Percentiles rank a stretch among this genome's conserved stretches.
These are phyloP conservation scores for Penicillium sp. DNA, from an alignment of 2,329 filamentous ascomycete genomes.

Conservation along the genomic window DNA sequence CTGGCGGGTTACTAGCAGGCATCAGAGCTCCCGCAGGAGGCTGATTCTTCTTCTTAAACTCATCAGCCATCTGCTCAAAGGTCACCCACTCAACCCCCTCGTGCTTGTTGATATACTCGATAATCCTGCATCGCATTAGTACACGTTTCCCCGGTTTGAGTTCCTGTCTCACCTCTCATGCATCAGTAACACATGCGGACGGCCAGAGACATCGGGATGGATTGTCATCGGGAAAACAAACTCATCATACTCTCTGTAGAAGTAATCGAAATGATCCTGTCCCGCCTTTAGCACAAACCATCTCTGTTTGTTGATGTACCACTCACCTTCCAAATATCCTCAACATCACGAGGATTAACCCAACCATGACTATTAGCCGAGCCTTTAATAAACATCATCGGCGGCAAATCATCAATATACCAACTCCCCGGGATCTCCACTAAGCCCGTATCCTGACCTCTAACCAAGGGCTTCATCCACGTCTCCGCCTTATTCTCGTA, in stretches of 20 bases:
- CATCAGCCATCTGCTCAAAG: conserved; percentile 66
- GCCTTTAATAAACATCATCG: conserved; percentile 47
- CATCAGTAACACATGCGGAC: conserved; percentile 68
- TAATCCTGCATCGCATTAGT: conserved; percentile 41
- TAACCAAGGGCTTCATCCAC: conserved; percentile 49
- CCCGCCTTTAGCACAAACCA: not conserved
- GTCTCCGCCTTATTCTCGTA: conserved; percentile 40
- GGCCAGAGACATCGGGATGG: conserved; percentile 66
- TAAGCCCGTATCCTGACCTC: conserved; percentile 37
- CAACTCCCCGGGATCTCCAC: conserved; percentile 44
- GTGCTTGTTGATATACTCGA: conserved; percentile 63
- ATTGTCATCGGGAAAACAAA: conserved; percentile 75
- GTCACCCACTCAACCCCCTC: conserved; percentile 47
- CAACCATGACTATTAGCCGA: conserved; percentile 53
- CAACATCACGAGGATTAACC: conserved; percentile 54
- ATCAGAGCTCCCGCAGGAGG: conserved; percentile 24
- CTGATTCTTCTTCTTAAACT: conserved; percentile 55
- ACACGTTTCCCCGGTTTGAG: not conserved
- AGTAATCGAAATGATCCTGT: conserved; percentile 61
- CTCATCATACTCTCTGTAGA: conserved; percentile 70
- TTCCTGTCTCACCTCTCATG: conserved; percentile 55
- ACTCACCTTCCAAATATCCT: conserved; percentile 51
- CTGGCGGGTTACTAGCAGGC: conserved; percentile 12
- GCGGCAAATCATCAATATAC: conserved; percentile 44
- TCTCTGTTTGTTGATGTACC: no score